A percentile compares a stretch with the other conserved stretches of the same genome.
These are phyloP conservation scores for Helotiales sp. DNA, from an alignment of 2,329 filamentous ascomycete species.

Conservation along the genomic window DNA sequence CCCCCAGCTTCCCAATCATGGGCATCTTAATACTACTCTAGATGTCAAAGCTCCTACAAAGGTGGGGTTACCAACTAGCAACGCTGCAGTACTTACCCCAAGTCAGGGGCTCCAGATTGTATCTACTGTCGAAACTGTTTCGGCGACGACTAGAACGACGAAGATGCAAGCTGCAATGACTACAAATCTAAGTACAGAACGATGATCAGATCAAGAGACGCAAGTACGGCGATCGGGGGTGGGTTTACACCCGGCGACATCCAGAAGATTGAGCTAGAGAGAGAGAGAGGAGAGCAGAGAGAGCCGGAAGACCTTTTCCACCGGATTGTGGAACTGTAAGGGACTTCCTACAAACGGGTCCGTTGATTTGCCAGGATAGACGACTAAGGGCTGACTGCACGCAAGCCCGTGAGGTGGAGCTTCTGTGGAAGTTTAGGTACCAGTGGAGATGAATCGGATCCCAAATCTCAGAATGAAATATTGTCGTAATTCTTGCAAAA, in stretches of 20 bases:
- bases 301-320: too few species aligned
- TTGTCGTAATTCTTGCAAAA: too few species aligned
- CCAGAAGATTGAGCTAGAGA: background rate
- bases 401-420: too few species aligned
- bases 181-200: background rate
- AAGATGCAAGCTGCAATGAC: background rate
- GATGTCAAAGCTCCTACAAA: background rate
- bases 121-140: background rate
- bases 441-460: too few species aligned
- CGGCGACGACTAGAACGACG: background rate
- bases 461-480: too few species aligned
- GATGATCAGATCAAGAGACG: background rate
- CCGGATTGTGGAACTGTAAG: too few species aligned
- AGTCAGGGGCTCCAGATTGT: background rate
- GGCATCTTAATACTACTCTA: background rate
- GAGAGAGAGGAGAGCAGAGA: background rate
- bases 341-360: too few species aligned
- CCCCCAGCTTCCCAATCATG: too few species aligned
- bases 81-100: background rate
- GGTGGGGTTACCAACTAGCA: background rate
- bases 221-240: background rate
- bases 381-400: too few species aligned
- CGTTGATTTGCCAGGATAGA: too few species aligned
- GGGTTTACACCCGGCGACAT: background rate
- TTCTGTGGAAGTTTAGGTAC: too few species aligned